Percentiles rank a stretch among this genome's conserved stretches.
These are phyloP conservation scores for Cylindrotheca fusiformis DNA, from an alignment of 108 stramenopile species.

Conservation along the genomic window DNA sequence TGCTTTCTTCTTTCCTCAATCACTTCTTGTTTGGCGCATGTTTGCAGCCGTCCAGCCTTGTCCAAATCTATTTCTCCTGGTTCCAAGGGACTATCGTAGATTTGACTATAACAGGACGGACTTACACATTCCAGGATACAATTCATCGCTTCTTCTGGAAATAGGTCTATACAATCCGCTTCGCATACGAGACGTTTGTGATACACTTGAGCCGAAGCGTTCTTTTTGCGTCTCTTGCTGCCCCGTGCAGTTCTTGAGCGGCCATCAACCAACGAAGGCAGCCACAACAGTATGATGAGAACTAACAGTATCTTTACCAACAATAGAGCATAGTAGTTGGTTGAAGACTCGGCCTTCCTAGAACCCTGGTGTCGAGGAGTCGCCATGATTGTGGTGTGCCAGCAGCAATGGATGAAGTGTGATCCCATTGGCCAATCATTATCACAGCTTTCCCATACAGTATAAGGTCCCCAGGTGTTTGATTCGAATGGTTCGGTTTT, in stretches of 20 bases:
- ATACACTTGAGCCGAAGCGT: neutral
- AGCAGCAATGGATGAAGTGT: no score
- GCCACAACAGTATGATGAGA: neutral
- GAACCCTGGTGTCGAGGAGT: neutral
- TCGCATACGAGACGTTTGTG: constrained; percentile 4
- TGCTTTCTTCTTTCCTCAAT: constrained; percentile 4
- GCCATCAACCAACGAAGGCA: neutral
- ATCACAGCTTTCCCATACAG: no score
- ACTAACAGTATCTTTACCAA: neutral
- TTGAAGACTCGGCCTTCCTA: neutral
- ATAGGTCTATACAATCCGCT: neutral
- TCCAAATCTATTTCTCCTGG: constrained; percentile 35
- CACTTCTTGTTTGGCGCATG: constrained; percentile 20
- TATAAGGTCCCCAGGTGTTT: no score
- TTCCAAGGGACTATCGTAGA: constrained; percentile 29
- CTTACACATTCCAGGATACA: constrained; percentile 29
- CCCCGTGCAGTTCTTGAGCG: neutral
- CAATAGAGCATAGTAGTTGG: neutral
- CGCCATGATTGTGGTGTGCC: neutral
- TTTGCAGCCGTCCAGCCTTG: constrained; percentile 17
- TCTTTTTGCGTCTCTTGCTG: neutral
- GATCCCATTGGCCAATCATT: no score
- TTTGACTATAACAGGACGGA: constrained; percentile 23
- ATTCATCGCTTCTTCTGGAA: constrained; percentile 23
- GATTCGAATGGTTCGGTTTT: no score